Conservation (phyloP, 2,329 filamentous ascomycete species). For the Neopestalotiopsis clavispora region DNA sequence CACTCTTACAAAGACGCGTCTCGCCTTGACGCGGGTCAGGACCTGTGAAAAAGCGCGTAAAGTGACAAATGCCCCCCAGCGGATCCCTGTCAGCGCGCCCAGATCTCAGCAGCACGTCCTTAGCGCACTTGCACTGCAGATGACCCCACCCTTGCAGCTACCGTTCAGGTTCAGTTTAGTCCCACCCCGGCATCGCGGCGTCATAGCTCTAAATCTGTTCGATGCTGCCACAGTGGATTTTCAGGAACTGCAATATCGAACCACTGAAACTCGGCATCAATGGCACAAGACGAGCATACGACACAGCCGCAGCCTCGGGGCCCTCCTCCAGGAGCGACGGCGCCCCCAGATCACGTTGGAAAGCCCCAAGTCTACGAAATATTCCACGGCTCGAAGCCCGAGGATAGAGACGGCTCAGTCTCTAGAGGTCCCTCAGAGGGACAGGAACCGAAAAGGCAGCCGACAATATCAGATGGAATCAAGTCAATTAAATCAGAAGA, state of each 20-base stretch:
- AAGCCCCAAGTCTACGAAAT: conserved; percentile 44
- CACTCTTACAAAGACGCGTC: conserved; percentile 14
- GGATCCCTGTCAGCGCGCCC: conserved; percentile 2
- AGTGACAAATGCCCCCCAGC: conserved; percentile 4
- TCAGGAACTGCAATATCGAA: conserved; percentile 3
- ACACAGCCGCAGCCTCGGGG: conserved; percentile 31
- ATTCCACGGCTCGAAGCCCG: conserved; percentile 36
- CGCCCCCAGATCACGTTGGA: conserved; percentile 38
- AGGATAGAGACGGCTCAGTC: conserved; percentile 18
- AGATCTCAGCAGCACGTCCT: neutral
- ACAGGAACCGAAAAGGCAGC: conserved; percentile 38
- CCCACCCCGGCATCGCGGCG: conserved; percentile 9
- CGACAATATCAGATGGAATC: conserved; percentile 65
- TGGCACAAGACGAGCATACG: conserved; percentile 37
- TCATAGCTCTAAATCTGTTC: conserved; percentile 16
- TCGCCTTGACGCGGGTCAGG: conserved; percentile 2
- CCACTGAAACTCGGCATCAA: conserved; percentile 28
- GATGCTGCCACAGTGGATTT: neutral
- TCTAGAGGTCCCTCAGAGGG: conserved; percentile 4
- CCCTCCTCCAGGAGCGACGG: conserved; percentile 40
- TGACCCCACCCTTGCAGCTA: neutral
- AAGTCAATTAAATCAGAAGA: conserved; percentile 71
- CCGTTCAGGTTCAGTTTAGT: neutral
- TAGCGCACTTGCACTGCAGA: neutral
- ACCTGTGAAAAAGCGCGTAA: conserved; percentile 10